phyloP scores from a whole-genome alignment of 2,329 filamentous ascomycete species.

The Fusarium napiforme region DNA sequence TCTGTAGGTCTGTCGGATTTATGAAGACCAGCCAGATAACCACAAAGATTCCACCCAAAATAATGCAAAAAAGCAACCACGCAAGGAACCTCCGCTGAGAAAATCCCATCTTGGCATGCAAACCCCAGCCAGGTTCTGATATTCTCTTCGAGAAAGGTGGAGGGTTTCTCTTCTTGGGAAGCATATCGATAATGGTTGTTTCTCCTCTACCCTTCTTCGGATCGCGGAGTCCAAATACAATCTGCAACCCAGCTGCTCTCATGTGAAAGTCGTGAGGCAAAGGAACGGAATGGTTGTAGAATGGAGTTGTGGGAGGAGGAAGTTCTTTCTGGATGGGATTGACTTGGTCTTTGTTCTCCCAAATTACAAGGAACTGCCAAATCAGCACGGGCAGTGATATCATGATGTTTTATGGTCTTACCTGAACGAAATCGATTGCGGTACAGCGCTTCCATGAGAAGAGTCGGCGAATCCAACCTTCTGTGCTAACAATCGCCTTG shows the following conservation, averaged over 20 bases:
- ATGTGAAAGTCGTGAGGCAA: neutral
- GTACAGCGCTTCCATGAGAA: neutral
- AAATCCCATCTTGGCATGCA: neutral
- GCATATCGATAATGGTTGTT: neutral
- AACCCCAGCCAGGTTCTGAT: neutral
- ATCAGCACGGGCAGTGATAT: too few relatives aligned
- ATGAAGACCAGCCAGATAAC: neutral
- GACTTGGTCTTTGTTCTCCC: neutral
- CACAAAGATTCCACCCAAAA: neutral
- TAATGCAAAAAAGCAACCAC: rapidly evolving
- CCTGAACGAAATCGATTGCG: neutral
- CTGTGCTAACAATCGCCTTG: rapidly evolving
- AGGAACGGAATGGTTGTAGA: neutral
- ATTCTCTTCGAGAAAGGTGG: neutral
- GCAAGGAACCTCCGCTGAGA: neutral
- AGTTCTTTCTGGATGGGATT: rapidly evolving
- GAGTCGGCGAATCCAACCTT: rapidly evolving
- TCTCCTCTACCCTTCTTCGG: neutral
- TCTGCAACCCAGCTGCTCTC: neutral
- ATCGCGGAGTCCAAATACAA: rapidly evolving
- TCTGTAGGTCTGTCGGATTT: rapidly evolving
- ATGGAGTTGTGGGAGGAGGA: rapidly evolving
- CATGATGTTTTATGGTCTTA: too few relatives aligned
- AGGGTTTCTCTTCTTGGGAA: neutral
- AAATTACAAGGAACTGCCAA: rapidly evolving